A percentile compares a stretch with the other conserved stretches of the same genome.
These are phyloP conservation scores for Juglanconis oblonga DNA, from an alignment of 2,329 filamentous ascomycete genomes.

Conservation along the genomic window DNA sequence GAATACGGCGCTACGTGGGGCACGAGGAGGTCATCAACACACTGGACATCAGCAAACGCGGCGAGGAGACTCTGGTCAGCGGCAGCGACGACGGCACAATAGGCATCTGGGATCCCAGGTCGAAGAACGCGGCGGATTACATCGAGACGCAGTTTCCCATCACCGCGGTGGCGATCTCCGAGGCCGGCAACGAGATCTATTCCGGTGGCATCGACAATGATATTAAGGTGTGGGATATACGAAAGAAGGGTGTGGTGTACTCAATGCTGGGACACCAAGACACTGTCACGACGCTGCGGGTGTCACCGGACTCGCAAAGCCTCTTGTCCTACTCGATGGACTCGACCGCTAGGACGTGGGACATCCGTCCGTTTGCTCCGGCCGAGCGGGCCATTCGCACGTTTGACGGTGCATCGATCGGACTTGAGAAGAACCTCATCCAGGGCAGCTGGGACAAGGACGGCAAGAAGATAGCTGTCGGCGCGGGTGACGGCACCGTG, in stretches of 20 bases:
- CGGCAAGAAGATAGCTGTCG: slow-evolving; percentile 83
- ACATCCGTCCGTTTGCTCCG: slow-evolving; percentile 91
- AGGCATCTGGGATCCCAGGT: slow-evolving; percentile 91
- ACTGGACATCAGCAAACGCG: slow-evolving; percentile 82
- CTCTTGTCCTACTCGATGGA: slow-evolving; percentile 92
- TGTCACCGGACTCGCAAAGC: slow-evolving; percentile 91
- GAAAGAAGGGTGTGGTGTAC: slow-evolving; percentile 86
- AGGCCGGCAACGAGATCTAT: slow-evolving; percentile 94
- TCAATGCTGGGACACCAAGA: slow-evolving; percentile 87
- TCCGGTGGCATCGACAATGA: slow-evolving; percentile 95
- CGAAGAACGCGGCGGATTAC: slow-evolving; percentile 83
- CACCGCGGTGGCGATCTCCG: slow-evolving; percentile 85
- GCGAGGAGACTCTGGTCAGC: slow-evolving; percentile 86
- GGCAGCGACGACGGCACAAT: slow-evolving; percentile 93
- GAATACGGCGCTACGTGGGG: slow-evolving; percentile 87
- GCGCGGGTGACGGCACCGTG: slow-evolving; percentile 85
- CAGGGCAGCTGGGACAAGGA: slow-evolving; percentile 85
- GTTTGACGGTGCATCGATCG: slow-evolving; percentile 86
- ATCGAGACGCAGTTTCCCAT: slow-evolving; percentile 90
- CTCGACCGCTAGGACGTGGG: slow-evolving; percentile 91
- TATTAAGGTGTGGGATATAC: slow-evolving; percentile 94
- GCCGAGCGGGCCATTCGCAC: slow-evolving; percentile 80
- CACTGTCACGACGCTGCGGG: slow-evolving; percentile 81
- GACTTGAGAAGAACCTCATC: slow-evolving; percentile 88
- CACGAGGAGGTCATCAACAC: slow-evolving; percentile 97